Conservation (phyloP, 441 rosid species). For the Breynia disticha region DNA sequence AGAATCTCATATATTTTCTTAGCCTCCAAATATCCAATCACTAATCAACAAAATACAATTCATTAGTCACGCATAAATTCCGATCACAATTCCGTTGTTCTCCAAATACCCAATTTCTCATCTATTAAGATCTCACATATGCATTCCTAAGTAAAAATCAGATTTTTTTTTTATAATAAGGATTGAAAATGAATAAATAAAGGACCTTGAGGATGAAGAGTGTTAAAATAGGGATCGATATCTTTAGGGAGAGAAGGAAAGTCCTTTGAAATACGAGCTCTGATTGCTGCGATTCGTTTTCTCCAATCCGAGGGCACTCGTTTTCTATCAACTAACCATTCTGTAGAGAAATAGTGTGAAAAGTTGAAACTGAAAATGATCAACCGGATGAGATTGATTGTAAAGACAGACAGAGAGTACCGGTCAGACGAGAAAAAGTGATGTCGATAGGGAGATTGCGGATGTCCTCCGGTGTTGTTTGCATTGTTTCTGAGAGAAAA, state of each 20-base stretch:
- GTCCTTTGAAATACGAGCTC: slow-evolving; percentile 64
- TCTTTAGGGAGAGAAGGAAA: slow-evolving; percentile 73
- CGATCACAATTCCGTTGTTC: too few relatives aligned
- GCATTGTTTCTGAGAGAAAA: slow-evolving; percentile 28
- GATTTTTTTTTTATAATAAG: too few relatives aligned
- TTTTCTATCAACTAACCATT: slow-evolving; percentile 98
- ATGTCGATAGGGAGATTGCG: slow-evolving; percentile 91
- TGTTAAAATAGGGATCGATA: slow-evolving; percentile 62
- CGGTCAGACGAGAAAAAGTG: slow-evolving; percentile 87
- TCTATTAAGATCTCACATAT: too few relatives aligned
- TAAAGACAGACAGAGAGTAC: slow-evolving; percentile 9
- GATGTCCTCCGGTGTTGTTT: slow-evolving; percentile 45
- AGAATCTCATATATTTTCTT: slow-evolving; percentile 72
- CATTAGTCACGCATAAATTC: slow-evolving; percentile 15
- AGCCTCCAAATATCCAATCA: slow-evolving; percentile 76
- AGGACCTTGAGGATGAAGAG: slow-evolving; percentile 50
- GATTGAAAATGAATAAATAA: neutral
- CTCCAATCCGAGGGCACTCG: slow-evolving; percentile 86
- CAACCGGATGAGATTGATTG: too few relatives aligned
- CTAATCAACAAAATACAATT: slow-evolving; percentile 29
- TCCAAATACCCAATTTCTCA: too few relatives aligned
- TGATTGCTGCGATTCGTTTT: slow-evolving; percentile 56
- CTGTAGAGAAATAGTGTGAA: slow-evolving; percentile 15
- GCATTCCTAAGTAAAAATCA: too few relatives aligned
- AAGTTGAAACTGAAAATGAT: too few relatives aligned